Evolutionary conservation across 2,329 filamentous ascomycete species (phyloP), one percentile per base, ranked within the genome.

Genomic region (Colletotrichum magnum): DNA sequence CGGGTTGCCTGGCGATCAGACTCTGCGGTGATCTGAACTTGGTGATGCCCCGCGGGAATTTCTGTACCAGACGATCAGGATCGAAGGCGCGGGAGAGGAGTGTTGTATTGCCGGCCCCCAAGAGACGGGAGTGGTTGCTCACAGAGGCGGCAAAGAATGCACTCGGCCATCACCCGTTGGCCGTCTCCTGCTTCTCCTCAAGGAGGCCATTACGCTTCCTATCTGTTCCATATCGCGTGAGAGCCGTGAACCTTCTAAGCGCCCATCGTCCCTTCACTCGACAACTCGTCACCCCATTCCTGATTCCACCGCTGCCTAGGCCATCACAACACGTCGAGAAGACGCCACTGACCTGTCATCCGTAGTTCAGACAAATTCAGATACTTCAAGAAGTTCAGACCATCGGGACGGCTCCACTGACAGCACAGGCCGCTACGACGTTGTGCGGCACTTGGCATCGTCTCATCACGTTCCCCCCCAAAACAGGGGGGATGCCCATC

Each of bases 391-490:
- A 36, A 36, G 32, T 36, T 36, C 32, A 63, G 58, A 58, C 64
- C 58, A 58, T 57, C 24, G 18, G 13, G 45, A 24, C 5, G 52
- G 24, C 32, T 47, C 58, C 64, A 52, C 43, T 36, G 32, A 36
- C n/a, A 45, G 58, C 64, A 52, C 64, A 51, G 64, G 45, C 64
- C 51, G 57, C 48, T 67, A 54, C 50, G 58, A 61, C 64, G 39
- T 62, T 58, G 41, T 63, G 64, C 68, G 68, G 64, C 68, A 58
- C 68, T 70, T 70, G 68, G 64, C 68, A 41, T 56, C 64, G 68
- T 70, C 68, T 70, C 68, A 68, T 59, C 53, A 57, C 48, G 43
- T 67, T 52, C 21, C 41, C 58, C 58, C 41, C 68, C 52, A 70
- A 68, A 67, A 53, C 57, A 58, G 62, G 59, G 64, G 58, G 43